These are phyloP conservation scores for Gentiana straminea DNA, from an alignment of 257 asterid species.

Conservation along the genomic window DNA sequence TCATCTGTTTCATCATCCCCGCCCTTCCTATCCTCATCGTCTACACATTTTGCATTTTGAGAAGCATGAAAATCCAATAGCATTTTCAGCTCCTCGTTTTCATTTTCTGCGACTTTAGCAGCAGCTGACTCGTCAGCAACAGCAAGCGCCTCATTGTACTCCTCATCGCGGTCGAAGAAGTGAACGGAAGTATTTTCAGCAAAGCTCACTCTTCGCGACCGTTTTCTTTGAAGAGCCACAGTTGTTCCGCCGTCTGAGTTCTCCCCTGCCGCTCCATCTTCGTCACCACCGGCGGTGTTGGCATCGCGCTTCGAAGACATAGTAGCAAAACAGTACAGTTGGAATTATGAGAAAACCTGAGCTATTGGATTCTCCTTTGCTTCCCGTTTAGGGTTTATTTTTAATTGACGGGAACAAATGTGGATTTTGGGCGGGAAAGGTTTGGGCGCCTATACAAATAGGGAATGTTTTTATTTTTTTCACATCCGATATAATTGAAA, in stretches of 20 bases:
- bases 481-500: too few species aligned
- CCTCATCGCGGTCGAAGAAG: slow-evolving; percentile 92
- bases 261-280: slow-evolving; percentile 29
- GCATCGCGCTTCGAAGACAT: slow-evolving; percentile 41
- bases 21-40: slow-evolving; percentile 24
- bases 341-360: neutral
- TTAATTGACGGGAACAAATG: too few species aligned
- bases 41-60: slow-evolving; percentile 25
- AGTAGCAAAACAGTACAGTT: slow-evolving; percentile 3
- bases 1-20: slow-evolving; percentile 36
- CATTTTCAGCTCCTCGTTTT: slow-evolving; percentile 11
- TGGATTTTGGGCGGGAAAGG: too few species aligned
- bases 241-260: slow-evolving; percentile 53
- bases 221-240: slow-evolving; percentile 50
- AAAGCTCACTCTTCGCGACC: slow-evolving; percentile 90
- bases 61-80: slow-evolving; percentile 22
- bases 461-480: too few species aligned
- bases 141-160: slow-evolving; percentile 47
- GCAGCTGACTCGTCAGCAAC: slow-evolving; percentile 10
- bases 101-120: slow-evolving; percentile 12
- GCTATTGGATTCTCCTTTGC: too few species aligned
- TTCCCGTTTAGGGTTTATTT: slow-evolving; percentile 21
- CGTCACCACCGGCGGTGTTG: slow-evolving; percentile 17
- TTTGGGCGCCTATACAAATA: too few species aligned
- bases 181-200: slow-evolving; percentile 86